Conservation (phyloP, 2,329 filamentous ascomycete genomes). For the Thielaviopsis euricoi region DNA sequence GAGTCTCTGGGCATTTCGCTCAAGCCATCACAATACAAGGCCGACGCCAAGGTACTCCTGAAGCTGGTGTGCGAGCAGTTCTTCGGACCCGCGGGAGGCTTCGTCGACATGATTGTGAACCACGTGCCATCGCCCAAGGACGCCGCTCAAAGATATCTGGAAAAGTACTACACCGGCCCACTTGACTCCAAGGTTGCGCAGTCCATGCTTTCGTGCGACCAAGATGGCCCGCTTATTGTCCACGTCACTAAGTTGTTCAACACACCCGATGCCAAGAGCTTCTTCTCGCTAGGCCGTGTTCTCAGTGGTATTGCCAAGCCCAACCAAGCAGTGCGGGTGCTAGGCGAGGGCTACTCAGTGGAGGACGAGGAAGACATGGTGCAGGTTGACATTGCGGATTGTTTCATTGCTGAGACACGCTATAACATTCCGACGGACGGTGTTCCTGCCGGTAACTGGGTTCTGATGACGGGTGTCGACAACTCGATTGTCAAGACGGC, state of each 20-base stretch:
- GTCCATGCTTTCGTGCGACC: conserved; percentile 67
- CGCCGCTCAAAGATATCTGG: conserved; percentile 58
- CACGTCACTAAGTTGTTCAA: conserved; percentile 90
- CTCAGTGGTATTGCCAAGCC: conserved; percentile 80
- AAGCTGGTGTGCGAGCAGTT: conserved; percentile 88
- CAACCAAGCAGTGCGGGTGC: conserved; percentile 68
- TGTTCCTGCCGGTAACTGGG: conserved; percentile 85
- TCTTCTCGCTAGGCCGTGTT: conserved; percentile 79
- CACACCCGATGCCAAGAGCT: conserved; percentile 74
- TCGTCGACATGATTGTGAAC: conserved; percentile 87
- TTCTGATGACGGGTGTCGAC: conserved; percentile 81
- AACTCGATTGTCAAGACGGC: conserved; percentile 98
- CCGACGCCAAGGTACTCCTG: conserved; percentile 75
- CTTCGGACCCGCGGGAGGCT: conserved; percentile 75
- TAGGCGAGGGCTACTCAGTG: conserved; percentile 88
- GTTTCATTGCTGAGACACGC: conserved; percentile 79
- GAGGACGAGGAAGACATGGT: conserved; percentile 98
- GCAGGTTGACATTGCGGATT: conserved; percentile 63
- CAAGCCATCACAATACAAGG: conserved; percentile 84
- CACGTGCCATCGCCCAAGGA: conserved; percentile 78
- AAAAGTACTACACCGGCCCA: conserved; percentile 85
- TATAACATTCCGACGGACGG: conserved; percentile 89
- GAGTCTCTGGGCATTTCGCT: conserved; percentile 64
- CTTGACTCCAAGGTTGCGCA: conserved; percentile 64
- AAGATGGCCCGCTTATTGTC: conserved; percentile 80